These are phyloP conservation scores for Eruca vesicaria DNA, from an alignment of 441 rosid species.

Conservation along the genomic window DNA sequence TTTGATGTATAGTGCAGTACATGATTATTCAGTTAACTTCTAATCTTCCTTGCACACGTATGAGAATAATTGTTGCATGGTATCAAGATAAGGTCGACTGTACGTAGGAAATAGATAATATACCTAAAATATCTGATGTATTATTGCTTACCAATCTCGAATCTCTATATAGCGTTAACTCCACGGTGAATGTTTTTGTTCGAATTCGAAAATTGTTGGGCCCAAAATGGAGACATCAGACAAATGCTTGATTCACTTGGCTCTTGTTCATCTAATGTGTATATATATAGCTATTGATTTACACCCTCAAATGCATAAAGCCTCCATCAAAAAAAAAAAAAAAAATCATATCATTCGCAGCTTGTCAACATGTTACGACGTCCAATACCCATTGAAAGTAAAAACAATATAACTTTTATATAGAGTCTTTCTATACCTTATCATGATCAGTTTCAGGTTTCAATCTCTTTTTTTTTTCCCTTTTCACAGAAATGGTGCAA, in stretches of 20 bases:
- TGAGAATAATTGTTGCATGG: no score
- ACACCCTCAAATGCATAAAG: neutral
- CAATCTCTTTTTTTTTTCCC: neutral
- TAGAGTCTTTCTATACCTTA: neutral
- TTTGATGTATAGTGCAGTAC: no score
- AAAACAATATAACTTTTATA: neutral
- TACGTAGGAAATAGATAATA: neutral
- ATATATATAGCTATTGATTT: neutral
- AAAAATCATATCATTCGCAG: neutral
- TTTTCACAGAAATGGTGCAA: slow-evolving; percentile 9
- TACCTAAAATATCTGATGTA: neutral
- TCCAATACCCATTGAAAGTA: slow-evolving; percentile 23
- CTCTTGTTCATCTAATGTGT: neutral
- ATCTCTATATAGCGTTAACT: slow-evolving; percentile 5
- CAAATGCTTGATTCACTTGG: neutral
- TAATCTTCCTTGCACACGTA: no score
- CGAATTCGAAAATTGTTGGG: neutral
- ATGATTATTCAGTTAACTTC: no score
- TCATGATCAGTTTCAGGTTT: neutral
- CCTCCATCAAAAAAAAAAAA: neutral
- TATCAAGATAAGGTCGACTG: neutral
- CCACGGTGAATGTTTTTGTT: neutral
- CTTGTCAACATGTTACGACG: slow-evolving; percentile 14
- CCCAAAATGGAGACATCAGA: neutral
- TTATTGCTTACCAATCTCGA: slow-evolving; percentile 6